These are phyloP conservation scores for Cornus controversa DNA, from an alignment of 148 eudicot species.

Conservation along the genomic window DNA sequence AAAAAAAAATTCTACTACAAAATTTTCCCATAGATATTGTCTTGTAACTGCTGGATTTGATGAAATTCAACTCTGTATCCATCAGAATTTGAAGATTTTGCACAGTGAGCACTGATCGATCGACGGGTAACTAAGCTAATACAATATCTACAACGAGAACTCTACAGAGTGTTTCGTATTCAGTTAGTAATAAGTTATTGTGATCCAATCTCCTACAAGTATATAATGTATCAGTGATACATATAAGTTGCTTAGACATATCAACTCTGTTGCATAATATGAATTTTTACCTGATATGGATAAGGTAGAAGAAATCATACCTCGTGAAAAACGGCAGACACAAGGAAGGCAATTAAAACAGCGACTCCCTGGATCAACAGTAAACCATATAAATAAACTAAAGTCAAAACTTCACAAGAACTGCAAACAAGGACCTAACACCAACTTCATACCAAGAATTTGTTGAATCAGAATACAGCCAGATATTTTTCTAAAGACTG, in stretches of 20 bases:
- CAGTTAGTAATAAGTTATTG: not conserved
- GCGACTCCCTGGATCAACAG: slow-evolving; percentile 63
- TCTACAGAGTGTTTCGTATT: not conserved
- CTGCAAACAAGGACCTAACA: not conserved
- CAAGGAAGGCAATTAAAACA: slow-evolving; percentile 67
- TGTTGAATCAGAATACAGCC: not conserved
- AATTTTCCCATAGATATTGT: too few relatives aligned
- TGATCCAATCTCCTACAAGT: not conserved
- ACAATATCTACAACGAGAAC: not conserved
- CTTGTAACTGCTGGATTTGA: not conserved
- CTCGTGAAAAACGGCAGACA: slow-evolving; percentile 96
- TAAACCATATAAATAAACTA: not conserved
- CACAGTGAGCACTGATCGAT: not conserved
- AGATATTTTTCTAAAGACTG: not conserved
- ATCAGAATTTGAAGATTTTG: not conserved
- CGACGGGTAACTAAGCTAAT: slow-evolving; percentile 5
- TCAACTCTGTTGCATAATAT: not conserved
- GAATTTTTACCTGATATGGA: not conserved
- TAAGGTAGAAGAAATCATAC: slow-evolving; percentile 33
- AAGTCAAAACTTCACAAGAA: slow-evolving; percentile 1
- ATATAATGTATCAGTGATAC: not conserved
- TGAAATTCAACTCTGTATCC: not conserved
- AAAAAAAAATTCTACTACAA: too few relatives aligned
- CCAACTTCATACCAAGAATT: not conserved
- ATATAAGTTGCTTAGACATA: not conserved